These are phyloP conservation scores for Globisporangium parvum DNA, from an alignment of 352 stramenopile species.

Conservation along the genomic window DNA sequence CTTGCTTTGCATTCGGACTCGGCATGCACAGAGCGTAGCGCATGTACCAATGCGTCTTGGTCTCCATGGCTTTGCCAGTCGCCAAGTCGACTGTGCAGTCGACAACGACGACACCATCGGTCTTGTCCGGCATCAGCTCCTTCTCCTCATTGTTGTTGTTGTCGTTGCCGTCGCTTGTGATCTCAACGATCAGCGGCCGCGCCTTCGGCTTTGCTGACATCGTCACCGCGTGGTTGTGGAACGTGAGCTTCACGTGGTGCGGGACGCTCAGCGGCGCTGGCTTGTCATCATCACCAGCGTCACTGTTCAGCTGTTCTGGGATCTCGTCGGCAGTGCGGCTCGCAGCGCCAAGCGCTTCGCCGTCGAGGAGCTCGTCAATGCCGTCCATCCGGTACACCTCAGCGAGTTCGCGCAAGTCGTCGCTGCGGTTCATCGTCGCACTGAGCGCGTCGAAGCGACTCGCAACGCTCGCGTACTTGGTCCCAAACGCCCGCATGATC, in stretches of 20 bases:
- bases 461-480: conserved; percentile 33
- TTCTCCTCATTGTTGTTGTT: background rate
- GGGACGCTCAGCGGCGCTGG: conserved; percentile 14
- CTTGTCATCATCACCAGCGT: conserved; percentile 13
- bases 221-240: conserved; percentile 23
- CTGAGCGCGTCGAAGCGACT: conserved; percentile 41
- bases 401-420: conserved; percentile 60
- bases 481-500: conserved; percentile 38
- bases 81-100: conserved; percentile 37
- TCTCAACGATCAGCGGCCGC: conserved; percentile 51
- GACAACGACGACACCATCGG: conserved; percentile 20
- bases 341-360: background rate
- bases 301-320: background rate
- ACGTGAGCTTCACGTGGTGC: conserved; percentile 31
- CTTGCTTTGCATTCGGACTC: background rate
- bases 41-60: conserved; percentile 45
- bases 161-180: conserved; percentile 20
- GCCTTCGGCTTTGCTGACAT: conserved; percentile 24
- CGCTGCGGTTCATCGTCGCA: conserved; percentile 30
- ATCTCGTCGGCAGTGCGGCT: background rate
- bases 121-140: no score
- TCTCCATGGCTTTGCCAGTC: conserved; percentile 49
- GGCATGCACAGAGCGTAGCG: conserved; percentile 39
- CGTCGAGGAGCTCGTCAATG: conserved; percentile 69
- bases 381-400: conserved; percentile 80